Percentiles rank a stretch among this genome's conserved stretches.
These are phyloP conservation scores for Pleomassaria siparia DNA, from an alignment of 2,329 filamentous ascomycete genomes.

Conservation along the genomic window DNA sequence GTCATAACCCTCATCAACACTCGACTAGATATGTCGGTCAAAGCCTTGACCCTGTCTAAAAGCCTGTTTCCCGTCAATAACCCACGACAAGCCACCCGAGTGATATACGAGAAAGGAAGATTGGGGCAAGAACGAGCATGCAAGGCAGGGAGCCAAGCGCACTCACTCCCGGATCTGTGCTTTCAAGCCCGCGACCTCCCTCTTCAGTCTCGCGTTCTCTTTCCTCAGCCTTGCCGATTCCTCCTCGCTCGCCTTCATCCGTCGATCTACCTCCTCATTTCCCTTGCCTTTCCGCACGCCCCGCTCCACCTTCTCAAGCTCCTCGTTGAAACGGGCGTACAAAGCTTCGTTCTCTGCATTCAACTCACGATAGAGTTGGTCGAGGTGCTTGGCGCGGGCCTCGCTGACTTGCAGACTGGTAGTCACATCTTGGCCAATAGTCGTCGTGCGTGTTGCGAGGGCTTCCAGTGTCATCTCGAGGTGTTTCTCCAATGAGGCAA, in stretches of 20 bases:
- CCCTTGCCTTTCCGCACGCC: conserved; percentile 70
- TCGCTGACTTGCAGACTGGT: conserved; percentile 72
- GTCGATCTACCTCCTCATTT: conserved; percentile 73
- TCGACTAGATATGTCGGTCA: not conserved
- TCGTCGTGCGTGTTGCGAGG: conserved; percentile 33
- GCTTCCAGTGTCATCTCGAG: conserved; percentile 54
- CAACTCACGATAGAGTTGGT: conserved; percentile 84
- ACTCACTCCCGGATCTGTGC: conserved; percentile 51
- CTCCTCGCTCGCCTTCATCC: conserved; percentile 72
- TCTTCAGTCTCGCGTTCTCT: conserved; percentile 80
- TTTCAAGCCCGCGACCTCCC: conserved; percentile 72
- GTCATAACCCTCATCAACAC: conserved; percentile 13
- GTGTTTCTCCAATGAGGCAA: conserved; percentile 68
- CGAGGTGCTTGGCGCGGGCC: conserved; percentile 75
- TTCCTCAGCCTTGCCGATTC: conserved; percentile 77
- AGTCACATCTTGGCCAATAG: conserved; percentile 71
- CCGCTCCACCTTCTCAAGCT: conserved; percentile 79
- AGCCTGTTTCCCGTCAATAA: not conserved
- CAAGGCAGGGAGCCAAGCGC: not conserved
- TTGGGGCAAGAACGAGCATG: not conserved
- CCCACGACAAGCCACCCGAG: conserved; percentile 1
- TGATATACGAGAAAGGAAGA: not conserved
- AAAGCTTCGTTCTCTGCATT: conserved; percentile 90
- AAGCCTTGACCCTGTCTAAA: not conserved
- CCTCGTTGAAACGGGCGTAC: conserved; percentile 90